Evolutionary conservation across 495 filamentous ascomycete genomes (phyloP), one percentile per base, ranked within the genome.

Genomic region (Entonaema liquescens): DNA sequence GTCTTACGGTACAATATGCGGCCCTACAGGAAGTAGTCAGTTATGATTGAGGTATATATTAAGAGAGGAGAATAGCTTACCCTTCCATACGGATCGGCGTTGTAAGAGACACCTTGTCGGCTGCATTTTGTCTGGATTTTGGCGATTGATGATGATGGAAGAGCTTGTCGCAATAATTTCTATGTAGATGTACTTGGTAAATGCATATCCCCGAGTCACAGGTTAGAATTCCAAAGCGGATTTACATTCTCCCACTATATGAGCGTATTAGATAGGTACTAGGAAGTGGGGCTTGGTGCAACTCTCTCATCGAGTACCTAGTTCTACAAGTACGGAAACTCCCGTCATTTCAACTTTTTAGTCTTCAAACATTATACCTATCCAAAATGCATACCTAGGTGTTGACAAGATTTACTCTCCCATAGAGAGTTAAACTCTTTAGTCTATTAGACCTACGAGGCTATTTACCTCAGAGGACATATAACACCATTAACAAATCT

Each of bases 1-100:
- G 13, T 71, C 87, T 83, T 87, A 91, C 89, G 90, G 89, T 58
- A 92, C 89, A 72, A 92, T 90, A 73, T 91, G 85, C 25, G 90
- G 90, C 9, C 89, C 89, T 91, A 61, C 8, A 57, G 26, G 40
- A 38, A 52, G 52, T 33, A 47, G 70, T 75, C 62, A 75, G 62
- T 19, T 26, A 29, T 11, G 35, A 31, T 7, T 47, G 0, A n/a
- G 17, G 9, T 23, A 19, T 25, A 7, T 33, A 19, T 35, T 33
- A 8, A 36, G 25, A 5, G 29, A 25, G 29, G 23, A 53, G 4
- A 13, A 59, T 7, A 33, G n/a, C 68, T 60, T 71, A 85, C 86
- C 86, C 80, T 88, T 88, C 86, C 86, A 88, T 61, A 87, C 81
- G 19, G 86, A 87, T 63, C 86, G 81, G 65, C 73, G 70, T 78